Conservation (phyloP, 768 basidiomycete species). For the Hericium alpestre region DNA sequence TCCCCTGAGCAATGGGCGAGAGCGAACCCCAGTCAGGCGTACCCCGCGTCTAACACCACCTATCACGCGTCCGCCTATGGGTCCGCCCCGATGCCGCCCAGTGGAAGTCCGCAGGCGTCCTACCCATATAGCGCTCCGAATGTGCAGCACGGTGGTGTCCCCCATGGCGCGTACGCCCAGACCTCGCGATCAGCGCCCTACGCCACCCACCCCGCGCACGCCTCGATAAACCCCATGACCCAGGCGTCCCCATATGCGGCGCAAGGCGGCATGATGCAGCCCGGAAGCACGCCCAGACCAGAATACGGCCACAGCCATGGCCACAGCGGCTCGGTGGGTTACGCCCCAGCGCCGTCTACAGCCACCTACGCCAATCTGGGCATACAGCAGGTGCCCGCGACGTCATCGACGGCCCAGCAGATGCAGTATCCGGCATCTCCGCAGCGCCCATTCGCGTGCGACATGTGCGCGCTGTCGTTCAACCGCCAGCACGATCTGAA, state of each 20-base stretch:
- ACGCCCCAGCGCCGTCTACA: neutral
- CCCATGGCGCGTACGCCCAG: constrained; percentile 7
- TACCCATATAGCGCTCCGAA: constrained; percentile 5
- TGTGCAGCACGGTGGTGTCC: constrained; percentile 2
- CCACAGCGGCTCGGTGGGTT: constrained; percentile 6
- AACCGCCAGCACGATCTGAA: constrained; percentile 81
- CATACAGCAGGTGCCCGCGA: constrained; percentile 13
- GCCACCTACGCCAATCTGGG: constrained; percentile 5
- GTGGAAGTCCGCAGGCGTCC: neutral
- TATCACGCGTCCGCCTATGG: constrained; percentile 7
- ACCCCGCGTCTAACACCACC: constrained; percentile 5
- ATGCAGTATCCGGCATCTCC: constrained; percentile 28
- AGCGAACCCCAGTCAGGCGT: constrained; percentile 7
- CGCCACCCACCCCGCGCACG: neutral
- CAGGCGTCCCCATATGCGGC: constrained; percentile 5
- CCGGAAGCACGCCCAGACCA: constrained; percentile 3
- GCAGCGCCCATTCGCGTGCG: constrained; percentile 29
- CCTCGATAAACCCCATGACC: neutral
- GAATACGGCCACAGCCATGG: constrained; percentile 8
- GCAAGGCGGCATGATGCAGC: constrained; percentile 1
- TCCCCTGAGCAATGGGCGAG: constrained; percentile 9
- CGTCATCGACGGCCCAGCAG: constrained; percentile 13
- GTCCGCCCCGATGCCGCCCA: constrained; percentile 9
- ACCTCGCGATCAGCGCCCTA: constrained; percentile 6
- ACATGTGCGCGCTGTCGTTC: constrained; percentile 69